Base-by-base conservation (phyloP, 768 basidiomycete species). In the Russula earlei region DNA sequence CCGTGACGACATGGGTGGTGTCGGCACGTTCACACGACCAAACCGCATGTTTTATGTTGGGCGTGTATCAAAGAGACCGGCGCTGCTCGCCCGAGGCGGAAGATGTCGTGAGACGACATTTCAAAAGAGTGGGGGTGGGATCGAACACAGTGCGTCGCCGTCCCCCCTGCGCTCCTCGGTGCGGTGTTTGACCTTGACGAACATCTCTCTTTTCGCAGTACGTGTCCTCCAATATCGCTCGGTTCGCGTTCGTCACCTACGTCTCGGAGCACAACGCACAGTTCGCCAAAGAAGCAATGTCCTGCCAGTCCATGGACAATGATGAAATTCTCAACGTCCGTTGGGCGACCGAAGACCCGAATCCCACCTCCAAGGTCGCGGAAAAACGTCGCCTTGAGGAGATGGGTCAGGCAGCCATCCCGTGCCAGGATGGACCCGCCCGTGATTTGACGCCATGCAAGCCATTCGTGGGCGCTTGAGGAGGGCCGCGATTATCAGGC, bases 251-350 rank as follows among this genome's bases (percentile, higher is more conserved):
- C 71, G 94, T 99, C 49, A 97, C 95, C 3, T 98, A 97, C 71
- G 79, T 83, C 42, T 79, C 79, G 24, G 95, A 99, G 67, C 67
- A 87, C 47, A 74, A 83, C 63, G 96, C 91, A 3, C 90, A 93
- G 65, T 99, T 99, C 68, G 96, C 96, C n/a, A 96, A 96, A 68
- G 96, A 99, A 69, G 83, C 95, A 0, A 99, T 99, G 96, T 91
- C 95, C 14, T 94, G 94, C 70, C 96, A 99, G 70, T 93, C 90
- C 17, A 77, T 98, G 61, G 96, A 98, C 67, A 88, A 91, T 64
- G 94, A 96, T 67, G 96, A 99, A 66, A 93, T 97, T 58, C 78
- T 98, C 58, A 99, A 99, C 70, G 93, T 98, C 51, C 85, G 95
- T 46, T 99, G 96, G 96, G 96, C 96, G 34, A 98, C 95, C 0